Percentiles rank a stretch among this genome's conserved stretches.
phyloP scores from a whole-genome alignment of 176 grass and related monocot genomes.

The Oryza brachyantha region DNA sequence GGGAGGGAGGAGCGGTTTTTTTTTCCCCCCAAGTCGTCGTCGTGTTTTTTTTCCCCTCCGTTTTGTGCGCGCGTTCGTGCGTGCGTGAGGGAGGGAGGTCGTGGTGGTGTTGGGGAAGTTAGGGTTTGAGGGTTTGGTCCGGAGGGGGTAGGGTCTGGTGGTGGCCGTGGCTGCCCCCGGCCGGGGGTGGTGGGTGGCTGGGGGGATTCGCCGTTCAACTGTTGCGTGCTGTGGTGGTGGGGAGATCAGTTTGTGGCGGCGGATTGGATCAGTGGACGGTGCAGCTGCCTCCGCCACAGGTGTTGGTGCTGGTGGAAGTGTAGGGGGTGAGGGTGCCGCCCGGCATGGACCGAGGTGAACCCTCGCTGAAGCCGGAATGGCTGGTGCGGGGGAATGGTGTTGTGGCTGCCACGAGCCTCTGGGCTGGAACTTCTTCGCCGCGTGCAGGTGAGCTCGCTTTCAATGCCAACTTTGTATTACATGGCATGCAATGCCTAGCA shows the following conservation, averaged over 20 bases:
- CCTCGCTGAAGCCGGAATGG: conserved; percentile 67
- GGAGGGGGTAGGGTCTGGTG: conserved; percentile 22
- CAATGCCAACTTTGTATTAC: neutral
- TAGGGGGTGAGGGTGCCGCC: conserved; percentile 33
- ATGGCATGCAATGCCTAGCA: neutral
- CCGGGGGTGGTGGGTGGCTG: neutral
- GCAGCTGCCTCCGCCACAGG: neutral
- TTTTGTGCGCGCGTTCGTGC: neutral
- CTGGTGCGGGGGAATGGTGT: conserved; percentile 28
- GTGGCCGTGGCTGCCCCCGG: neutral
- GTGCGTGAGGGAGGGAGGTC: neutral
- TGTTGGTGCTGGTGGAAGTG: neutral
- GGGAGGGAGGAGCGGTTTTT: neutral
- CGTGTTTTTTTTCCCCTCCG: neutral
- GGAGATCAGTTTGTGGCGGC: conserved; percentile 21
- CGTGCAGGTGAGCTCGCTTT: conserved; percentile 37
- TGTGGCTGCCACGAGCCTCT: neutral
- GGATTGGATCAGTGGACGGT: conserved; percentile 35
- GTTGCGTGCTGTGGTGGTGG: neutral
- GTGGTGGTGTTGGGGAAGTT: neutral
- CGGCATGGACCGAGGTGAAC: conserved; percentile 62
- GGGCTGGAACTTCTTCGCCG: conserved; percentile 42
- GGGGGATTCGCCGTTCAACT: neutral
- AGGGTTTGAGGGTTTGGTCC: conserved; percentile 28
- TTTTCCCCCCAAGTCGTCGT: neutral